phyloP scores from a whole-genome alignment of 768 basidiomycete species.

The Russula brevipes region DNA sequence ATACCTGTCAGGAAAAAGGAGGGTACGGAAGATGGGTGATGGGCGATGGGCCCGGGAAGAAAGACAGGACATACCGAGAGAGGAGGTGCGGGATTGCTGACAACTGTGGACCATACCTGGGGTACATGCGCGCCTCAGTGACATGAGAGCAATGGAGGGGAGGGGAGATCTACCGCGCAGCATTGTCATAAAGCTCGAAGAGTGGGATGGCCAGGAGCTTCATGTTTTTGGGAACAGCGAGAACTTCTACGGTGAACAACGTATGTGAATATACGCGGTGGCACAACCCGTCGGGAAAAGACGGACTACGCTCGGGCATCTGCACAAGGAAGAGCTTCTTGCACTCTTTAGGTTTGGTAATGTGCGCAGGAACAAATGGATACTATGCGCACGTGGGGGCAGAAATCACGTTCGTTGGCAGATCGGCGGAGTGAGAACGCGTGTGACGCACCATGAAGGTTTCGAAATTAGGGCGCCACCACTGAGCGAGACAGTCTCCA shows the following conservation, averaged over 20 bases:
- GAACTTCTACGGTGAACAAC: conserved; percentile 56
- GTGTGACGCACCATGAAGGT: conserved; percentile 83
- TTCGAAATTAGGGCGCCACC: conserved; percentile 99
- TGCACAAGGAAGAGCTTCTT: conserved; percentile 94
- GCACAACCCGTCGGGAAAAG: not conserved
- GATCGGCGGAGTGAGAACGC: not conserved
- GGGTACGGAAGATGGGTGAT: not conserved
- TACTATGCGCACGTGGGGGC: conserved; percentile 48
- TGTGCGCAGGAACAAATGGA: conserved; percentile 91
- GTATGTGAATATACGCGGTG: not conserved
- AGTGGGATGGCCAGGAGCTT: conserved; percentile 94
- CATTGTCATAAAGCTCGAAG: conserved; percentile 97
- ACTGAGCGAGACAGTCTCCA: conserved; percentile 92
- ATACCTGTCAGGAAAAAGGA: conserved; percentile 33
- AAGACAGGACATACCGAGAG: conserved; percentile 52
- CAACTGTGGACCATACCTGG: conserved; percentile 85
- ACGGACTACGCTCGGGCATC: conserved; percentile 90
- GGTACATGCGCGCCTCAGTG: not conserved
- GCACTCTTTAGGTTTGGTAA: conserved; percentile 96
- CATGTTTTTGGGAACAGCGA: conserved; percentile 98
- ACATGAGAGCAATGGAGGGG: not conserved
- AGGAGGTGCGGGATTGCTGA: conserved; percentile 91
- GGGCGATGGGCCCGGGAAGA: not conserved
- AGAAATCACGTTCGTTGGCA: not conserved
- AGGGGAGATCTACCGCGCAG: conserved; percentile 56